Percentiles rank a stretch among this genome's conserved stretches.
phyloP scores from a whole-genome alignment of 2,329 filamentous ascomycete species.

The Cladosporium sp. region DNA sequence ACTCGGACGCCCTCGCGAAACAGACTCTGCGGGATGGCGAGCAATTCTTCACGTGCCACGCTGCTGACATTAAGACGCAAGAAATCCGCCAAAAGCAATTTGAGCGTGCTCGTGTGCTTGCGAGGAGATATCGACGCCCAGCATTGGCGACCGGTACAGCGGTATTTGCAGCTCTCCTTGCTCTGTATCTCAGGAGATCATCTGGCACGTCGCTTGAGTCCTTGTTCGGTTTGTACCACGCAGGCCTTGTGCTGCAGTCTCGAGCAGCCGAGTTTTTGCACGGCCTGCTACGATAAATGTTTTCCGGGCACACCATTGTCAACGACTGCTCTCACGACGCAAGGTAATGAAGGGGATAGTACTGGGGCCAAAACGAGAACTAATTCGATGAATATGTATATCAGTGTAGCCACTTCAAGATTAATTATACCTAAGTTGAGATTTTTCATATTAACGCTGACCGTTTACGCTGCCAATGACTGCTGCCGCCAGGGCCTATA shows the following conservation, averaged over 20 bases:
- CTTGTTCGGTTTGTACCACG: background rate
- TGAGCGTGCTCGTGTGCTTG: constrained; percentile 32
- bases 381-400: too few relatives aligned
- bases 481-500: background rate
- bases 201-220: background rate
- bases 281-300: background rate
- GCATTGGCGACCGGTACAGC: constrained; percentile 51
- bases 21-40: constrained; percentile 65
- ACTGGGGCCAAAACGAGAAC: too few relatives aligned
- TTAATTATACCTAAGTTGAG: constrained; percentile 1
- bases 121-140: constrained; percentile 64
- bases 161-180: constrained; percentile 62
- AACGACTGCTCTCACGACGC: too few relatives aligned
- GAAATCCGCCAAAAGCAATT: constrained; percentile 54
- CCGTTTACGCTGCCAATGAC: background rate
- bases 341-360: too few relatives aligned
- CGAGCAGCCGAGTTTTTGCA: background rate
- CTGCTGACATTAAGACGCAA: constrained; percentile 63
- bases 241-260: background rate
- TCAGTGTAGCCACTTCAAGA: too few relatives aligned
- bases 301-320: too few relatives aligned
- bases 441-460: background rate
- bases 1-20: constrained; percentile 44
- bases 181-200: constrained; percentile 49
- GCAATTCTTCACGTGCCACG: constrained; percentile 65